Evolutionary conservation across 371 early-diverging fungal genomes (phyloP).

Genomic region (Apophysomyces variabilis): DNA sequence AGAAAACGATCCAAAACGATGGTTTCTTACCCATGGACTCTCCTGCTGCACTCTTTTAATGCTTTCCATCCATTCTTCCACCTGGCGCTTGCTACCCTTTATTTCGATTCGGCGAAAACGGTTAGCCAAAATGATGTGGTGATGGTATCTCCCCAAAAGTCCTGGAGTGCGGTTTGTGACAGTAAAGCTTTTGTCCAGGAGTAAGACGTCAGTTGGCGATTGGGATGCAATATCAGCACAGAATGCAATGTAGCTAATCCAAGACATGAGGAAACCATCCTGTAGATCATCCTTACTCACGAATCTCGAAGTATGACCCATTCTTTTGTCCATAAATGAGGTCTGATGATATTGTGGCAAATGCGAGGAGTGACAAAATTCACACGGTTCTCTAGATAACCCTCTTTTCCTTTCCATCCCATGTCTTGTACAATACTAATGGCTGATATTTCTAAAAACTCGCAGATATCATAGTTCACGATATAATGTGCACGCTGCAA

Average conservation of each 20-base stretch:
- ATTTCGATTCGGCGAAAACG: conserved; percentile 68
- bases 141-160: conserved; percentile 44
- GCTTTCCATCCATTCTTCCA: conserved; percentile 69
- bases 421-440: conserved; percentile 75
- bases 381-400: conserved; percentile 66
- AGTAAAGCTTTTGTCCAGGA: conserved; percentile 43
- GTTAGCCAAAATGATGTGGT: conserved; percentile 63
- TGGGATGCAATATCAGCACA: conserved; percentile 51
- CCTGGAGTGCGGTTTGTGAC: conserved; percentile 34
- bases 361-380: conserved; percentile 47
- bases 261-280: not conserved
- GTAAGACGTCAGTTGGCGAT: conserved; percentile 52
- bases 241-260: conserved; percentile 56
- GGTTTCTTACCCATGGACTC: conserved; percentile 73
- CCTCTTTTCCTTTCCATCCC: conserved; percentile 90
- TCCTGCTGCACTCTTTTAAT: conserved; percentile 60
- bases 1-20: conserved; percentile 83
- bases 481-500: conserved; percentile 61
- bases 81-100: conserved; percentile 65
- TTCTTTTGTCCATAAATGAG: conserved; percentile 60
- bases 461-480: conserved; percentile 73
- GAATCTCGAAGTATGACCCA: conserved; percentile 84
- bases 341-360: conserved; percentile 40
- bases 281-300: conserved; percentile 33
- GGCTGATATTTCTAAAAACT: conserved; percentile 80